Percentiles rank a stretch among this genome's conserved stretches.
These are phyloP conservation scores for Cetradonia linearis DNA, from an alignment of 495 filamentous ascomycete species.

Conservation along the genomic window DNA sequence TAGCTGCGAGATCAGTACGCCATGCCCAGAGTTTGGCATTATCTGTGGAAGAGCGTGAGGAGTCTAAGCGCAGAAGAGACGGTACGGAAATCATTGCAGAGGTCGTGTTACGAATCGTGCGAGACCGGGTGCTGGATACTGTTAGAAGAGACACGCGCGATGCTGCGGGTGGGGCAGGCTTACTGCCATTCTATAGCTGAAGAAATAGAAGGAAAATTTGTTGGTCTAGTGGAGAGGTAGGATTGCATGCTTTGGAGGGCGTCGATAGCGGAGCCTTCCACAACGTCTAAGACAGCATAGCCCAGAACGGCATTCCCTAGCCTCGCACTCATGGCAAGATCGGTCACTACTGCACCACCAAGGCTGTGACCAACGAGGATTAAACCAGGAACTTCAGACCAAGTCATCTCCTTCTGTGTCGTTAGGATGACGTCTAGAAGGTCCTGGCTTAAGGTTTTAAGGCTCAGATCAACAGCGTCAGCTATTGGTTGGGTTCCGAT, in stretches of 20 bases:
- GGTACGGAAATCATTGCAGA: constrained; percentile 85
- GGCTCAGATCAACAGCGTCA: constrained; percentile 46
- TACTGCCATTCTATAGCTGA: constrained; percentile 91
- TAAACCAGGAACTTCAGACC: constrained; percentile 61
- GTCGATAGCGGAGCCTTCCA: constrained; percentile 81
- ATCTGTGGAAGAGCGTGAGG: constrained; percentile 25
- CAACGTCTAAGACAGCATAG: constrained; percentile 88
- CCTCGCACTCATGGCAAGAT: constrained; percentile 57
- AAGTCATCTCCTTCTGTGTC: constrained; percentile 53
- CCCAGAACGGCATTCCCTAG: constrained; percentile 64
- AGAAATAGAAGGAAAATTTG: constrained; percentile 59
- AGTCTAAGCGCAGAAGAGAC: constrained; percentile 51
- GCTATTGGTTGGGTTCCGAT: constrained; percentile 25
- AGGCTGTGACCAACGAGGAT: constrained; percentile 90
- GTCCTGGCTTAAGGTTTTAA: constrained; percentile 63
- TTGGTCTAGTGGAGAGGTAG: constrained; percentile 77
- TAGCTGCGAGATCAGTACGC: constrained; percentile 74
- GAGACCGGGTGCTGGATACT: constrained; percentile 53
- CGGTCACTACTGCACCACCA: constrained; percentile 87
- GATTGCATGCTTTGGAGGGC: constrained; percentile 91
- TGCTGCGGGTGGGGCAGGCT: constrained; percentile 22
- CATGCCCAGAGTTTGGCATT: constrained; percentile 56
- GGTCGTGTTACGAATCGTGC: constrained; percentile 72
- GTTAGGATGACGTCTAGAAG: constrained; percentile 57
- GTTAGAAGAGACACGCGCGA: constrained; percentile 9